A percentile compares a stretch with the other conserved stretches of the same genome.
Evolutionary conservation across 192 early-diverging fungal species (phyloP).

Genomic region (Mortierella hygrophila): DNA sequence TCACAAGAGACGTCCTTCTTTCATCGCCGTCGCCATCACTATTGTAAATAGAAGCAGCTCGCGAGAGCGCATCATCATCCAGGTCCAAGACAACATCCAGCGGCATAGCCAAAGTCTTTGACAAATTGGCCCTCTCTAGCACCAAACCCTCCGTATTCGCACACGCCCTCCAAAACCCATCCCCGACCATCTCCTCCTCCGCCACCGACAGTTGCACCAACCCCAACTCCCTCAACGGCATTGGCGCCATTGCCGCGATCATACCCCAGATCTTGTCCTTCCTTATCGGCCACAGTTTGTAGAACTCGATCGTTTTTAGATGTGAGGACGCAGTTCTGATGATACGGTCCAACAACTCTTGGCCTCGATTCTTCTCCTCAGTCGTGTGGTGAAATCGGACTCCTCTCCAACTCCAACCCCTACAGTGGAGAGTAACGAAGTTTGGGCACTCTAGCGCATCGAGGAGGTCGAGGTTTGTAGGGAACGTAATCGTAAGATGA

Average conservation of each 20-base stretch:
- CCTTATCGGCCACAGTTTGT: neutral
- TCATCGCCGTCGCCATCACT: neutral
- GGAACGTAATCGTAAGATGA: neutral
- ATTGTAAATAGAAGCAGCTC: neutral
- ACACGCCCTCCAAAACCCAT: neutral
- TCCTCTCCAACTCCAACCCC: neutral
- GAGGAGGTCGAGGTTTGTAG: neutral
- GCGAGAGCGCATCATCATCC: neutral
- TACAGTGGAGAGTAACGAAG: neutral
- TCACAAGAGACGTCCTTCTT: neutral
- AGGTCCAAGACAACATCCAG: neutral
- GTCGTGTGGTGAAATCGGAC: neutral
- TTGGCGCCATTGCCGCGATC: neutral
- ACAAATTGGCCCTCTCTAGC: neutral
- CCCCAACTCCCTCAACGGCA: neutral
- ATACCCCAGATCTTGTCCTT: neutral
- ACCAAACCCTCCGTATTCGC: neutral
- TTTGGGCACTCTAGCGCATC: too few relatives aligned
- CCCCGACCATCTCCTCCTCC: neutral
- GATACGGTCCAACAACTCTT: neutral
- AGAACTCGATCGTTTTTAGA: neutral
- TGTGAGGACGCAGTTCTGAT: neutral
- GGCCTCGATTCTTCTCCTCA: neutral
- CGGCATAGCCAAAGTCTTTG: neutral
- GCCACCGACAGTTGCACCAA: neutral